These are phyloP conservation scores for Dictyophora rubrovolvata DNA, from an alignment of 768 basidiomycete species.

Conservation along the genomic window DNA sequence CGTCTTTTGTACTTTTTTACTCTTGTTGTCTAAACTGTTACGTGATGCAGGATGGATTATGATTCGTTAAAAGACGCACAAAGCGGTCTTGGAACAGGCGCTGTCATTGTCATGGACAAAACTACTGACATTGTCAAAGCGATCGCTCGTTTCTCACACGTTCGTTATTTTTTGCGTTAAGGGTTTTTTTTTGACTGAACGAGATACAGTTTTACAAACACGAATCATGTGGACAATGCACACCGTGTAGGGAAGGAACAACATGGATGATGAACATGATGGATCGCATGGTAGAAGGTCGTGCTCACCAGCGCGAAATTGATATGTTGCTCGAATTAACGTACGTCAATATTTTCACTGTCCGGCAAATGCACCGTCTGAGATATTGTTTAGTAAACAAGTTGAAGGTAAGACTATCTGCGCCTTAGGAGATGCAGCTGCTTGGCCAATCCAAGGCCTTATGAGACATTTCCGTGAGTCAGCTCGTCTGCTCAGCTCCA, in stretches of 20 bases:
- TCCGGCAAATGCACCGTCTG: neutral
- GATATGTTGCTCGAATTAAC: conserved; percentile 97
- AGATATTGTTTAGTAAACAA: conserved; percentile 61
- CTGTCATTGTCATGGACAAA: conserved; percentile 99
- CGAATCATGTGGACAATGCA: conserved; percentile 96
- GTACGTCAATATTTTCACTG: conserved; percentile 28
- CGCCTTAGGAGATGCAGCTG: conserved; percentile 92
- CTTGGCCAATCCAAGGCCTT: conserved; percentile 97
- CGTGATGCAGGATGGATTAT: conserved; percentile 72
- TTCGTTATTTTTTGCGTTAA: conserved; percentile 19
- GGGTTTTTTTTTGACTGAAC: neutral
- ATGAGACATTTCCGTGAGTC: conserved; percentile 85
- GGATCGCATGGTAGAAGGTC: conserved; percentile 88
- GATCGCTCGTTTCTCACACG: conserved; percentile 87
- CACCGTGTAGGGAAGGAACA: conserved; percentile 88
- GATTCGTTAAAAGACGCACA: conserved; percentile 95
- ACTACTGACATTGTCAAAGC: conserved; percentile 89
- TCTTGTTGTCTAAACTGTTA: neutral
- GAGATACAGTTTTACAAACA: conserved; percentile 82
- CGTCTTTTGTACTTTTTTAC: neutral
- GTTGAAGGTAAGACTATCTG: conserved; percentile 96
- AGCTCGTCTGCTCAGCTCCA: neutral
- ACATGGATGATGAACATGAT: conserved; percentile 99
- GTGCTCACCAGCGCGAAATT: conserved; percentile 87
- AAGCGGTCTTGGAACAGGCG: conserved; percentile 95